phyloP scores from a whole-genome alignment of 306 rosid species.

The Cucurbita pepo region DNA sequence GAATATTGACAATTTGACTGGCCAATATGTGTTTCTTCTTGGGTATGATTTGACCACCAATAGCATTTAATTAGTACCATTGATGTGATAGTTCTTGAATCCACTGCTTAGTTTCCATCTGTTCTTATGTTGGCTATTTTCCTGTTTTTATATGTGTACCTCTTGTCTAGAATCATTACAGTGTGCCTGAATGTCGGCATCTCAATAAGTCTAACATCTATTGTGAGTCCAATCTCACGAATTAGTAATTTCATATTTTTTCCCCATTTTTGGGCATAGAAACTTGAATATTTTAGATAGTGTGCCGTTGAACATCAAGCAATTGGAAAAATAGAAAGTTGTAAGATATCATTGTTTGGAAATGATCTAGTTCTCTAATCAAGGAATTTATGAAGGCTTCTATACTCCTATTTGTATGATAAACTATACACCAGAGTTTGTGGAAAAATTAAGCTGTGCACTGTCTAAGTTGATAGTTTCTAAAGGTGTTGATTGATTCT shows the following conservation, averaged over 20 bases:
- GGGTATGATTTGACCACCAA: slow-evolving; percentile 34
- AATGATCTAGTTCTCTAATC: not conserved
- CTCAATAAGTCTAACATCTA: not conserved
- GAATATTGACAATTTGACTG: slow-evolving; percentile 89
- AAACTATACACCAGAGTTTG: not conserved
- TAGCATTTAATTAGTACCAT: not conserved
- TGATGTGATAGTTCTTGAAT: not conserved
- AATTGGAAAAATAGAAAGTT: not conserved
- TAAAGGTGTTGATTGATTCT: not conserved
- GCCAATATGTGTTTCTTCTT: slow-evolving; percentile 76
- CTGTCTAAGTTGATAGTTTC: not conserved
- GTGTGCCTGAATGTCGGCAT: not conserved
- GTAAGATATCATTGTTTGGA: not conserved
- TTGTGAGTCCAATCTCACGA: not conserved
- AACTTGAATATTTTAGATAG: not conserved
- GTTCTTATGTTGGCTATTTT: not conserved
- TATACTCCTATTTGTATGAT: not conserved
- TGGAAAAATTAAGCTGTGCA: not conserved
- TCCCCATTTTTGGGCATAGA: not conserved
- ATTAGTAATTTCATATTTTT: not conserved
- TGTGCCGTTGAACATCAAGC: not conserved
- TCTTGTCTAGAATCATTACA: not conserved
- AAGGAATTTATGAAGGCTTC: not conserved
- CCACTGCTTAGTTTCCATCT: not conserved
- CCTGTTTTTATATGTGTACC: not conserved